These are phyloP conservation scores for Pinus albicaulis DNA, from an alignment of 75 land plant species.

Conservation along the genomic window DNA sequence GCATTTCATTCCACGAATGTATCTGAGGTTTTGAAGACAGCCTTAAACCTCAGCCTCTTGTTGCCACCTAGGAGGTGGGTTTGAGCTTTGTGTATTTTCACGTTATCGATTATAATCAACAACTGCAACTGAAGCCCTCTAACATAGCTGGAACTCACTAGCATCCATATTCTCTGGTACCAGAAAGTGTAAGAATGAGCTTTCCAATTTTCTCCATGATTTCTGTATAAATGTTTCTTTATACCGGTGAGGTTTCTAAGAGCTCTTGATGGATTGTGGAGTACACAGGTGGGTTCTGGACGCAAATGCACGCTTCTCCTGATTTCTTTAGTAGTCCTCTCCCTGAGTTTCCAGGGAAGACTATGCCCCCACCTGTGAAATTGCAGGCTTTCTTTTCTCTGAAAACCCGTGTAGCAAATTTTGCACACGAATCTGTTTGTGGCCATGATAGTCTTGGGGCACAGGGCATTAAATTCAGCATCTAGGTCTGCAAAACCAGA, in stretches of 20 bases:
- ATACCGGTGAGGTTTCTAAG: conserved; percentile 41
- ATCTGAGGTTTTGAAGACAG: too few relatives aligned
- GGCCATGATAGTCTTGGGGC: conserved; percentile 37
- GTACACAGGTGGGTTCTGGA: conserved; percentile 36
- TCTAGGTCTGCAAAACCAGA: conserved; percentile 22
- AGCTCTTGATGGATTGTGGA: conserved; percentile 35
- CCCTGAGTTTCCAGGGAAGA: conserved; percentile 40
- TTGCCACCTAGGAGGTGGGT: too few relatives aligned
- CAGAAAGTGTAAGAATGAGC: too few relatives aligned
- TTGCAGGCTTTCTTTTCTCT: conserved; percentile 36
- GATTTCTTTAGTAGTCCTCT: conserved; percentile 10
- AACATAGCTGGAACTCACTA: too few relatives aligned
- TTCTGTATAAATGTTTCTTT: conserved; percentile 33
- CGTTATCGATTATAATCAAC: too few relatives aligned
- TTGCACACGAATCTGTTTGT: conserved; percentile 36
- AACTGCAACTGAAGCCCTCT: too few relatives aligned
- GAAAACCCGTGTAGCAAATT: conserved; percentile 38
- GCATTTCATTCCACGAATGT: too few relatives aligned
- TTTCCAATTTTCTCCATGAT: conserved; percentile 12
- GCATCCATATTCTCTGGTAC: too few relatives aligned
- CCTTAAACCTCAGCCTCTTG: too few relatives aligned
- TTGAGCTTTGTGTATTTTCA: too few relatives aligned
- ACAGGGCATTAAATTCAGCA: conserved; percentile 33
- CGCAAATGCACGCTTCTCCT: conserved; percentile 34
- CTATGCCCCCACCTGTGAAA: conserved; percentile 38